Conservation (phyloP, 1,284 basidiomycete genomes). For the Earliella scabrosa region DNA sequence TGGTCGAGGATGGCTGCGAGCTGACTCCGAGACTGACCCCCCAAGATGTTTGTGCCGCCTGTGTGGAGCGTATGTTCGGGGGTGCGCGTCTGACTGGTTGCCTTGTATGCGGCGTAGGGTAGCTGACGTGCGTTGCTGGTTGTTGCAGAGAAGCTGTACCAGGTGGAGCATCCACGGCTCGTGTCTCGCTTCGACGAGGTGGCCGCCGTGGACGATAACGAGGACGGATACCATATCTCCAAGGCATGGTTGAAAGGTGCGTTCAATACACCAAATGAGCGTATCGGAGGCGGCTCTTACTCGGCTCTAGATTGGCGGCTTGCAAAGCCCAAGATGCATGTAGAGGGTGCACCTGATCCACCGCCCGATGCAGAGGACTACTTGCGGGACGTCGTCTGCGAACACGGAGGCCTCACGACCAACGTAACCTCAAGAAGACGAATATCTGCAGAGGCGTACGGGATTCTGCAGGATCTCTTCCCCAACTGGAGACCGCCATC, state of each 20-base stretch:
- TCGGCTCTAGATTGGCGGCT: conserved; percentile 66
- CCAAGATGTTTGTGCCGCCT: conserved; percentile 62
- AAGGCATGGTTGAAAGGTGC: conserved; percentile 78
- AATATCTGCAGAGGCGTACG: conserved; percentile 64
- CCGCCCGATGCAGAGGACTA: conserved; percentile 64
- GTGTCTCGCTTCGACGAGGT: conserved; percentile 62
- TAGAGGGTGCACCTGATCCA: conserved; percentile 55
- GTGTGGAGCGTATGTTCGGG: conserved; percentile 59
- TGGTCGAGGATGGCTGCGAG: conserved; percentile 46
- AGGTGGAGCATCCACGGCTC: conserved; percentile 61
- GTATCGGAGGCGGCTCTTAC: no score
- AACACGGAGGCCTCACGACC: conserved; percentile 63
- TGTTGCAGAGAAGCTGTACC: conserved; percentile 67
- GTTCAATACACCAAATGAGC: background rate
- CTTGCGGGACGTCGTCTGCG: conserved; percentile 63
- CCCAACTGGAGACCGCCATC: conserved; percentile 65
- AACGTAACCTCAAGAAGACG: conserved; percentile 58
- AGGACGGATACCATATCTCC: conserved; percentile 72
- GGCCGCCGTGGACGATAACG: conserved; percentile 45
- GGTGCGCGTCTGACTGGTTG: conserved; percentile 45
- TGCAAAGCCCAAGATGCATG: conserved; percentile 76
- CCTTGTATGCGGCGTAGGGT: background rate
- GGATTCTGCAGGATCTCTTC: conserved; percentile 60
- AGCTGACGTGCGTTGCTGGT: background rate
- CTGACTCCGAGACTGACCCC: conserved; percentile 52